These are phyloP conservation scores for Lepidium aucheri DNA, from an alignment of 345 rosid genomes.

Conservation along the genomic window DNA sequence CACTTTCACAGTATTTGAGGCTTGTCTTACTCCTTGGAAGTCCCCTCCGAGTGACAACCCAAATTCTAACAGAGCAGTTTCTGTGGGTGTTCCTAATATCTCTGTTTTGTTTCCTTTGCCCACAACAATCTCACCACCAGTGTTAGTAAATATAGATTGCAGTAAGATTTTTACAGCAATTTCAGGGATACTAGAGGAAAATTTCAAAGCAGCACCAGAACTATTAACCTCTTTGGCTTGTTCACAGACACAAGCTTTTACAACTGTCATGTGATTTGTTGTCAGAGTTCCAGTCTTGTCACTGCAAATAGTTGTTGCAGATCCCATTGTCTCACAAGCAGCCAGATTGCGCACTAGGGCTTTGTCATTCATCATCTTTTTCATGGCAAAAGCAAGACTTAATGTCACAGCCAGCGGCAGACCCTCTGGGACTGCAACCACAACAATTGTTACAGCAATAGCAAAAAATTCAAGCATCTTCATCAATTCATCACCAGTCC, in stretches of 20 bases:
- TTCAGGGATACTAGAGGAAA: slow-evolving; percentile 50
- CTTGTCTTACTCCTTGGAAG: slow-evolving; percentile 47
- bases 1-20: slow-evolving; percentile 55
- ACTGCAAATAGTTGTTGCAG: slow-evolving; percentile 76
- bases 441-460: slow-evolving; percentile 82
- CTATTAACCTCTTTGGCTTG: slow-evolving; percentile 42
- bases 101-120: slow-evolving; percentile 46
- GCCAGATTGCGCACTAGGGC: slow-evolving; percentile 82
- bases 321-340: slow-evolving; percentile 97
- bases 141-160: slow-evolving; percentile 76
- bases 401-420: slow-evolving; percentile 89
- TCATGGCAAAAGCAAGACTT: slow-evolving; percentile 95
- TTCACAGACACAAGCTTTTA: slow-evolving; percentile 65
- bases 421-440: slow-evolving; percentile 95
- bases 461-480: slow-evolving; percentile 67
- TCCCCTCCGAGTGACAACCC: slow-evolving; percentile 77
- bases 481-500: slow-evolving; percentile 67
- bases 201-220: slow-evolving; percentile 26
- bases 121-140: slow-evolving; percentile 82
- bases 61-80: slow-evolving; percentile 82
- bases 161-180: slow-evolving; percentile 46
- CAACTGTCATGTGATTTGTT: slow-evolving; percentile 78
- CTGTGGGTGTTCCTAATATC: slow-evolving; percentile 95
- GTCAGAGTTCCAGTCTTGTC: slow-evolving; percentile 95
- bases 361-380: slow-evolving; percentile 90